These are phyloP conservation scores for Ilyonectria destructans DNA, from an alignment of 2,329 filamentous ascomycete genomes.

Conservation along the genomic window DNA sequence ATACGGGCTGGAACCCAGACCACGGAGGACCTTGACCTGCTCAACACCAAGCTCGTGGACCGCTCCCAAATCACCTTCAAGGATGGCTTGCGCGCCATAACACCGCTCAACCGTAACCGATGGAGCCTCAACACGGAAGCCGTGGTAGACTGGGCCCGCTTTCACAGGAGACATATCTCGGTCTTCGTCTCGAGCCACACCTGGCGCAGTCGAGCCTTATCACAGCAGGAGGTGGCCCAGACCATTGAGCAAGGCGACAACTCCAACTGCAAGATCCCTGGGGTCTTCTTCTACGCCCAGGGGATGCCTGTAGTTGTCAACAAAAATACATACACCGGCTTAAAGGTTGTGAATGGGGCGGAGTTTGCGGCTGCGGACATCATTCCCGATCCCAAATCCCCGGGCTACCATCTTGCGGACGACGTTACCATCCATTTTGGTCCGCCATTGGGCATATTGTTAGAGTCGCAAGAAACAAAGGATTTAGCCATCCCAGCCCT, in stretches of 20 bases:
- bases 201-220: neutral
- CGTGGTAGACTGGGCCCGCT: conserved; percentile 26
- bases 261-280: conserved; percentile 30
- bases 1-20: no score
- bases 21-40: no score
- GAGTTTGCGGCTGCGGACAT: conserved; percentile 33
- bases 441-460: conserved; percentile 31
- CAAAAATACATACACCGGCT: conserved; percentile 35
- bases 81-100: conserved; percentile 33
- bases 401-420: conserved; percentile 28
- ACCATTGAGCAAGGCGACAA: conserved; percentile 31
- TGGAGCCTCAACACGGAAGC: conserved; percentile 28
- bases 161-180: conserved; percentile 13
- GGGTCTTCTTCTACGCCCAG: conserved; percentile 34
- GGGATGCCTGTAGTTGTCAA: conserved; percentile 35
- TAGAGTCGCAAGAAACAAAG: conserved; percentile 27
- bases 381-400: conserved; percentile 31
- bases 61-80: conserved; percentile 32
- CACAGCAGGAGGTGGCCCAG: conserved; percentile 19
- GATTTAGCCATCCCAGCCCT: neutral
- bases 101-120: conserved; percentile 31
- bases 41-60: no score
- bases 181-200: neutral
- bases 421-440: conserved; percentile 30
- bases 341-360: conserved; percentile 32